These are phyloP conservation scores for Paecilomyces niveus DNA, from an alignment of 2,329 filamentous ascomycete genomes.

Conservation along the genomic window DNA sequence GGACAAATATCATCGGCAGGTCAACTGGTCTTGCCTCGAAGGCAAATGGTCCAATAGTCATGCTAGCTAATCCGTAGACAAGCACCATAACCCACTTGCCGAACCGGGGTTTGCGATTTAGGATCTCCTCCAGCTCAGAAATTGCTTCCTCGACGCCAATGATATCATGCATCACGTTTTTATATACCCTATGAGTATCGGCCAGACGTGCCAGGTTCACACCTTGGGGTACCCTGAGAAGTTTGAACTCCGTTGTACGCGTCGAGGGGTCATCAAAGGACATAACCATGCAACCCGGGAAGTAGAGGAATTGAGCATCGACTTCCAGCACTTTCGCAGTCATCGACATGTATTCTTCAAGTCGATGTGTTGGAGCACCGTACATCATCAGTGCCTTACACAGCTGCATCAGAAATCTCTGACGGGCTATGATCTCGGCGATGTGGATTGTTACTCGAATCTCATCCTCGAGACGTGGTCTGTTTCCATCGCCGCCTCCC, in stretches of 20 bases:
- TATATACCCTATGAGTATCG: constrained; percentile 38
- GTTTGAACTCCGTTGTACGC: constrained; percentile 37
- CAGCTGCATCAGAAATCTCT: constrained; percentile 75
- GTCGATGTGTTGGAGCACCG: constrained; percentile 80
- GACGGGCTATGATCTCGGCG: constrained; percentile 66
- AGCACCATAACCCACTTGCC: constrained; percentile 48
- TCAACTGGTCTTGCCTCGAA: constrained; percentile 71
- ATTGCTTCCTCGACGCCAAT: constrained; percentile 36
- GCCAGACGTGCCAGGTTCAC: constrained; percentile 35
- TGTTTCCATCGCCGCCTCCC: constrained; percentile 5
- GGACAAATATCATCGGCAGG: constrained; percentile 65
- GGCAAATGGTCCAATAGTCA: constrained; percentile 68
- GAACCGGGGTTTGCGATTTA: constrained; percentile 49
- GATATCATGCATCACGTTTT: constrained; percentile 37
- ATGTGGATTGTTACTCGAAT: constrained; percentile 54
- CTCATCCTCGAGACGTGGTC: constrained; percentile 35
- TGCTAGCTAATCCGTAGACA: constrained; percentile 68
- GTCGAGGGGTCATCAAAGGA: constrained; percentile 59
- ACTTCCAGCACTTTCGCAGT: constrained; percentile 78
- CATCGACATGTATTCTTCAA: constrained; percentile 86
- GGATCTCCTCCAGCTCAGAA: constrained; percentile 43
- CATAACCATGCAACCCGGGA: constrained; percentile 85
- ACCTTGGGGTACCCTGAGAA: constrained; percentile 31
- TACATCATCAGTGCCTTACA: constrained; percentile 82
- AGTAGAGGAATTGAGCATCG: constrained; percentile 79